These are phyloP conservation scores for Phytophthora pluvialis DNA, from an alignment of 352 stramenopile species.

Conservation along the genomic window DNA sequence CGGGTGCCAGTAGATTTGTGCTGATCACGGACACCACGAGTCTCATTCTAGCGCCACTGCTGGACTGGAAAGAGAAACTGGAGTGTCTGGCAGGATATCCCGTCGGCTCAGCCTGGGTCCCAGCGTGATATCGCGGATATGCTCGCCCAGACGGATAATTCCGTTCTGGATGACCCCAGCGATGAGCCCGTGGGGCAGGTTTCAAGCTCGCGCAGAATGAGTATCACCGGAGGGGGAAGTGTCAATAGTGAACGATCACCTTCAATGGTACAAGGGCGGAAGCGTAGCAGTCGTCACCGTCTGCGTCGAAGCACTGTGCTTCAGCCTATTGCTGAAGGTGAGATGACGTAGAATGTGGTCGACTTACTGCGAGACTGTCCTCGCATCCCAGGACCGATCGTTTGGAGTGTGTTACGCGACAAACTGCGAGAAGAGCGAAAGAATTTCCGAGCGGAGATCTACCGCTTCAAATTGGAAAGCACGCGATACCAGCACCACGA, in stretches of 20 bases:
- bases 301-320: conserved; percentile 18
- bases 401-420: conserved; percentile 56
- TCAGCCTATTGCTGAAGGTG: conserved; percentile 40
- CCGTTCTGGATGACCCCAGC: conserved; percentile 7
- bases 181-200: conserved; percentile 7
- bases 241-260: conserved; percentile 10
- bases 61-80: conserved; percentile 67
- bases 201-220: conserved; percentile 12
- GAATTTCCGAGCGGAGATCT: conserved; percentile 65
- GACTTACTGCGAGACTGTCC: conserved; percentile 68
- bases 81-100: conserved; percentile 36
- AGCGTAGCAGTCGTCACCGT: conserved; percentile 41
- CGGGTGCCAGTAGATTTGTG: conserved; percentile 58
- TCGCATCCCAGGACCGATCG: conserved; percentile 44
- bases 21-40: conserved; percentile 55
- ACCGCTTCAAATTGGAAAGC: conserved; percentile 65
- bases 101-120: conserved; percentile 5
- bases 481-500: conserved; percentile 63
- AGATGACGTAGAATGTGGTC: conserved; percentile 71
- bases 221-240: background rate
- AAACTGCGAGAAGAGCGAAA: conserved; percentile 68
- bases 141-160: conserved; percentile 18
- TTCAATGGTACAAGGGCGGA: conserved; percentile 20
- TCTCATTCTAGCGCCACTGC: conserved; percentile 43
- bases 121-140: conserved; percentile 34